These are phyloP conservation scores for Candolleomyces eurysporus DNA, from an alignment of 768 basidiomycete species.

Conservation along the genomic window DNA sequence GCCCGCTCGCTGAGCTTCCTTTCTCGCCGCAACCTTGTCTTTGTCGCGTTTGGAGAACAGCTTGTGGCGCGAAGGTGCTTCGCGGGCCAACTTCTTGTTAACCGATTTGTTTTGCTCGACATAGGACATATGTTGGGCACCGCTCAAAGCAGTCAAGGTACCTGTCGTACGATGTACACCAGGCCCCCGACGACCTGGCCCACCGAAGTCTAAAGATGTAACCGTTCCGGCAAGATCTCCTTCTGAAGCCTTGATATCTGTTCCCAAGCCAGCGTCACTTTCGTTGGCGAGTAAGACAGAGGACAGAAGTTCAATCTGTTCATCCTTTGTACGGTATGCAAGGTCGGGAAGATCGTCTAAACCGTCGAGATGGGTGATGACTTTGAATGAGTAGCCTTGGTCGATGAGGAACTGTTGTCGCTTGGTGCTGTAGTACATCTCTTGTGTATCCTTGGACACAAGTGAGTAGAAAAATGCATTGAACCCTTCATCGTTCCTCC, in stretches of 20 bases:
- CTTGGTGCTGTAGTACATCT: slow-evolving; percentile 99
- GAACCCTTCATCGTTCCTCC: slow-evolving; percentile 98
- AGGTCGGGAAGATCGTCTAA: slow-evolving; percentile 82
- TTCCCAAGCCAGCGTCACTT: slow-evolving; percentile 83
- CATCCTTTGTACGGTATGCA: slow-evolving; percentile 87
- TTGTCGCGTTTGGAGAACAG: slow-evolving; percentile 83
- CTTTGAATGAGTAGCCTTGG: slow-evolving; percentile 99
- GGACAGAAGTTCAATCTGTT: slow-evolving; percentile 96
- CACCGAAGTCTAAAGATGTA: slow-evolving; percentile 86
- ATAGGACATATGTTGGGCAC: slow-evolving; percentile 90
- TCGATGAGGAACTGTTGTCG: slow-evolving; percentile 98
- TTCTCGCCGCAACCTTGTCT: slow-evolving; percentile 56
- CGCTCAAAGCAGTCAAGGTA: slow-evolving; percentile 79
- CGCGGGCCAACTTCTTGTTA: slow-evolving; percentile 74
- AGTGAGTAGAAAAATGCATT: slow-evolving; percentile 99
- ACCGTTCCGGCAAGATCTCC: slow-evolving; percentile 85
- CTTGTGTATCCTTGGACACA: slow-evolving; percentile 98
- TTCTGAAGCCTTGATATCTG: slow-evolving; percentile 79
- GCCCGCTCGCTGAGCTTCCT: slow-evolving; percentile 35
- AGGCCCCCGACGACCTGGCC: slow-evolving; percentile 58
- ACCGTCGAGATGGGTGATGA: slow-evolving; percentile 96
- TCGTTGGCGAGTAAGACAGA: slow-evolving; percentile 91
- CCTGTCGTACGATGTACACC: slow-evolving; percentile 76
- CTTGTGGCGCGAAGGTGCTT: slow-evolving; percentile 62
- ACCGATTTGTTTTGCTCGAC: slow-evolving; percentile 89